Conservation (phyloP, 2,329 filamentous ascomycete genomes). For the Penicillium sp. region DNA sequence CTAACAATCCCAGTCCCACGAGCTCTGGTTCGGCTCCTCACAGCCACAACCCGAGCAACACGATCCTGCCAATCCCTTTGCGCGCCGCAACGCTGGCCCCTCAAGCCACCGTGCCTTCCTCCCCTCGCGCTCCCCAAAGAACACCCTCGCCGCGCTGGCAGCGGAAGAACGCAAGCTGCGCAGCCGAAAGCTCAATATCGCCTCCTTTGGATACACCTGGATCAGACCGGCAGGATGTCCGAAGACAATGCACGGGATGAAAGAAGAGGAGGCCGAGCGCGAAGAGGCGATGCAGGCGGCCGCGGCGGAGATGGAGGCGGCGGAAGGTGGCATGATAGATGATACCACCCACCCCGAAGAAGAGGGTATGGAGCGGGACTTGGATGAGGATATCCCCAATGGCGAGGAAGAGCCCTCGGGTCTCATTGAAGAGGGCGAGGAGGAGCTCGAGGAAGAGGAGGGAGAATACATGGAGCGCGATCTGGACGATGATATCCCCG, state of each 20-base stretch:
- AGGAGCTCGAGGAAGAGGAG: slow-evolving; percentile 52
- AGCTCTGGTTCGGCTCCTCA: slow-evolving; percentile 72
- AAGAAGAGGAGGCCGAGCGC: slow-evolving; percentile 85
- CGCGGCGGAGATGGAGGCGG: slow-evolving; percentile 70
- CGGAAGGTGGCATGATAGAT: slow-evolving; percentile 48
- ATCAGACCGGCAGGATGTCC: slow-evolving; percentile 82
- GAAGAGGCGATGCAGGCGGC: slow-evolving; percentile 80
- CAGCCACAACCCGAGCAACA: slow-evolving; percentile 48
- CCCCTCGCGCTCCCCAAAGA: slow-evolving; percentile 57
- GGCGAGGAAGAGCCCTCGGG: slow-evolving; percentile 43
- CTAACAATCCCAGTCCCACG: slow-evolving; percentile 59
- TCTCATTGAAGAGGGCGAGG: slow-evolving; percentile 46
- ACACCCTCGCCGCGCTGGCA: slow-evolving; percentile 67
- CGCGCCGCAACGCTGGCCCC: slow-evolving; percentile 31
- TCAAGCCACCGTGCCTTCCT: slow-evolving; percentile 31
- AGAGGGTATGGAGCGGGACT: slow-evolving; percentile 45
- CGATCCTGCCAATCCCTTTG: slow-evolving; percentile 21
- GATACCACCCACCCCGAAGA: slow-evolving; percentile 46
- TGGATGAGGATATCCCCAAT: slow-evolving; percentile 51
- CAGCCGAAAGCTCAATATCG: slow-evolving; percentile 76
- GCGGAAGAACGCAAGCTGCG: slow-evolving; percentile 77
- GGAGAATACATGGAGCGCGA: slow-evolving; percentile 58
- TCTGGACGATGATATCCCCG: slow-evolving; percentile 73
- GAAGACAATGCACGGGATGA: slow-evolving; percentile 87
- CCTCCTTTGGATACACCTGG: slow-evolving; percentile 87